Conservation (phyloP, 164 flowering plant species). For the Aristolochia contorta region DNA sequence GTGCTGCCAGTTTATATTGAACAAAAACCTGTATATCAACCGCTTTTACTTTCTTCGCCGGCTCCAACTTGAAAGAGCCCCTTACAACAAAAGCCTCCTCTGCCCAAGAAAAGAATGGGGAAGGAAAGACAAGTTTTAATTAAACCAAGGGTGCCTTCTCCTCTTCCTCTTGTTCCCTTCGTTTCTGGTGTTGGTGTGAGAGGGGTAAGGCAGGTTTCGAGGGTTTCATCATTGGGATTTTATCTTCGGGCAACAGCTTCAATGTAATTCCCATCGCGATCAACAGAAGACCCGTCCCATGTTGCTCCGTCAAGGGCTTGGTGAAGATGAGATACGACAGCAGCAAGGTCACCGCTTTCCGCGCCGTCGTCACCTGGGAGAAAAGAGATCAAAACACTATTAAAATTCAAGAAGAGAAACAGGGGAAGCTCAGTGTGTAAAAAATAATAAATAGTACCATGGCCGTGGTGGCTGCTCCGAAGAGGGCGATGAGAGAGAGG, state of each 20-base stretch:
- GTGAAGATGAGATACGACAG: slow-evolving; percentile 87
- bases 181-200: neutral
- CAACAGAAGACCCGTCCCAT: slow-evolving; percentile 72
- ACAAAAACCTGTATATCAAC: too few relatives aligned
- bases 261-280: slow-evolving; percentile 77
- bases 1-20: too few relatives aligned
- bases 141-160: slow-evolving; percentile 5
- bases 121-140: neutral
- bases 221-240: slow-evolving; percentile 6
- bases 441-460: slow-evolving; percentile 40
- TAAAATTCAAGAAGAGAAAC: too few relatives aligned
- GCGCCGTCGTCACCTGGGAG: slow-evolving; percentile 73
- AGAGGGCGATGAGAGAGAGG: slow-evolving; percentile 81
- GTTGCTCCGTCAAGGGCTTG: slow-evolving; percentile 89
- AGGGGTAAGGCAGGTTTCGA: slow-evolving; percentile 3
- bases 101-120: too few relatives aligned
- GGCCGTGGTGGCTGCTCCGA: slow-evolving; percentile 97
- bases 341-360: slow-evolving; percentile 81
- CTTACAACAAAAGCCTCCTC: slow-evolving; percentile 32
- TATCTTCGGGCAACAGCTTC: slow-evolving; percentile 69
- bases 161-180: slow-evolving; percentile 1
- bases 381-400: too few relatives aligned
- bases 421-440: too few relatives aligned
- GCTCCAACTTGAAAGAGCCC: too few relatives aligned
- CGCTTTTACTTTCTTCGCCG: too few relatives aligned